Base-by-base conservation (phyloP, 1,284 basidiomycete genomes). In the Pseudozyma sp. region DNA sequence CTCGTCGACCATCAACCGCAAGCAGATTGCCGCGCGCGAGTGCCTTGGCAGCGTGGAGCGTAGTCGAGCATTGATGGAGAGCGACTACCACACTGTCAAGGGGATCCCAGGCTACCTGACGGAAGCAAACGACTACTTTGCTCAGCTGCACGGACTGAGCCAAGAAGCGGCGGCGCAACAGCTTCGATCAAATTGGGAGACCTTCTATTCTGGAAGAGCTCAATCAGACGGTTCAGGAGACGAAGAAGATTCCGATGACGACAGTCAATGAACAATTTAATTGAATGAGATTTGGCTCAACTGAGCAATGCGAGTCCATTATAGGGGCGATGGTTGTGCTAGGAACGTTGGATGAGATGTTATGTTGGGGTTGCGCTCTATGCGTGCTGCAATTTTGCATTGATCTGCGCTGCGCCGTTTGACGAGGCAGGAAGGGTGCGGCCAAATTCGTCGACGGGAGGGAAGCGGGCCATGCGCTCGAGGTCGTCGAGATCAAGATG, bases 1-100 rank as follows among this genome's bases (percentile, higher is more conserved):
- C 54, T 80, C 78, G 11, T 76, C 76, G 19, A 71, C 78, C 2
- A 81, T 83, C 71, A 82, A 83, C 46, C 49, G 46, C 34, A 75
- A 78, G 31, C 78, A 80, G 54, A 69, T 70, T 33, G 35, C 44
- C 7, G 57, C 73, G 3, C 29, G 39, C 11, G 68, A 69, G 11
- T 77, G 79, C 33, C 55, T 83, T 10, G 58, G 40, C 0, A 64
- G 64, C 9, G 63, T 68, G 7, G 68, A 78, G 29, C 68, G 58
- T 7, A 35, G 35, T 10, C 65, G 77, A 16, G 54, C 80, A 4
- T 56, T 83, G 42, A 55, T 74, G 62, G 81, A 83, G 53, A 77
- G 72, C 40, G 81, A 83, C 51, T 75, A 64, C 45, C 70, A 80
- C 45, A 73, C 67, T 5, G 75, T 73, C 44, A 54, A 68, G n/a